Evolutionary conservation across 441 rosid species (phyloP), one percentile per base, ranked within the genome.

Genomic region (Adansonia madagascariensis): DNA sequence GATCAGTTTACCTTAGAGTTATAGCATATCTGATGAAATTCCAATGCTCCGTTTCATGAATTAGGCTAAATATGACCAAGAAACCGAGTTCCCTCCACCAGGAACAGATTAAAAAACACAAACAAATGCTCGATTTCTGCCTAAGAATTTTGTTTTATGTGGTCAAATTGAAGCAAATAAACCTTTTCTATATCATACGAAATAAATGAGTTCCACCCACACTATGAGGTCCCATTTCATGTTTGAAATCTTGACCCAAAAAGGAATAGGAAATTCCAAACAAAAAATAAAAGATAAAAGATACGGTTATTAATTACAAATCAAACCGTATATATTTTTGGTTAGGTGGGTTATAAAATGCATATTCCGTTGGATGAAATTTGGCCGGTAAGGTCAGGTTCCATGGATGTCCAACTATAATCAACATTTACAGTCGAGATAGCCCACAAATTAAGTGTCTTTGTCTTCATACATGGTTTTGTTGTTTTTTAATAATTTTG

Each of bases 331-430:
- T 9, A 24, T 66, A 41, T 46, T 27, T 20, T 22, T 50, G 22
- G 65, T 56, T 62, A 10, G 69, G 31, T 12, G 44, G 44, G 15
- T 14, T 18, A 3, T n/a, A 64, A 15, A 6, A 6, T 46, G 9
- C 44, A n/a, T 20, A 61, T 3, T 65, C 47, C 50, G 60, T 3
- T 39, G 82, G 76, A 76, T 57, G 60, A 55, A 39, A 73, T 75
- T 73, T 24, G 49, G 76, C 66, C 84, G 73, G 24, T 67, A 78
- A 73, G 73, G 61, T 59, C 18, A 27, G 43, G 35, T 67, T 67
- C 71, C 71, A 10, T 18, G 71, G 53, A 43, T 9, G 27, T 50
- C 15, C 14, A 50, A 35, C 49, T 64, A n/a, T 14, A 12, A 27
- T 27, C 31, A 27, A 27, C 31, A 27, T 27, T 27, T 27, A 27